Evolutionary conservation across 2,329 filamentous ascomycete genomes (phyloP), one percentile per base, ranked within the genome.

Genomic region (Nannizziopsis arthrosporioides): DNA sequence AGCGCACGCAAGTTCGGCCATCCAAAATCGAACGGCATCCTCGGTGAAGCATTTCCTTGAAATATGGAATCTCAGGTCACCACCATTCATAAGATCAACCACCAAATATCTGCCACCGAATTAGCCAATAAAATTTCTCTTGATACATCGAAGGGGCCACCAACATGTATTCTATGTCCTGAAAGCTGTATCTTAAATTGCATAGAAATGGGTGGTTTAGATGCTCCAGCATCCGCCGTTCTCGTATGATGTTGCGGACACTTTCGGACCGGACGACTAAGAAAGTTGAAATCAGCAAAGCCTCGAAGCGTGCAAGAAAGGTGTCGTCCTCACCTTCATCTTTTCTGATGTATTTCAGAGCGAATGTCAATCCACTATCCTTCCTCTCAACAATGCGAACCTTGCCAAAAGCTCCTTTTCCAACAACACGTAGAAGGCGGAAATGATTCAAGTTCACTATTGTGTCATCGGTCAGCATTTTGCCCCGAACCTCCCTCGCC

Each of bases 361-460:
- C 92, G 68, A 98, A 98, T 2, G 89, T 90, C 59, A 96, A 71
- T 49, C 82, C 83, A 1, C 88, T 94, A 64, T 98, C 92, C 69
- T 96, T 96, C 57, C 89, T 81, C 74, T 98, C 92, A 62, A 98
- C 92, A 57, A 98, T 98, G 61, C 92, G 84, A 53, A 98, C 92
- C 70, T 98, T 98, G 61, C 92, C 92, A 73, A 98, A 98, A 49
- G 92, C 92, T 61, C 92, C 92, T 68, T 94, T 93, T 56, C 92
- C 92, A 57, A 98, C 92, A 54, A 98, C 92, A 63, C 92, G 83
- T 56, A 96, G 73, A 48, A 98, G 76, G 56, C 90, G 85, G 68
- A 98, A 98, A 69, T 98, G 92, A 63, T 95, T 95, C 59, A 98
- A 81, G 67, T 90, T 96, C 59, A 94, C 92, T 94, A 37, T n/a